Evolutionary conservation across 768 basidiomycete species (phyloP), one percentile per base, ranked within the genome.

Genomic region (Mycena sanguinolenta): DNA sequence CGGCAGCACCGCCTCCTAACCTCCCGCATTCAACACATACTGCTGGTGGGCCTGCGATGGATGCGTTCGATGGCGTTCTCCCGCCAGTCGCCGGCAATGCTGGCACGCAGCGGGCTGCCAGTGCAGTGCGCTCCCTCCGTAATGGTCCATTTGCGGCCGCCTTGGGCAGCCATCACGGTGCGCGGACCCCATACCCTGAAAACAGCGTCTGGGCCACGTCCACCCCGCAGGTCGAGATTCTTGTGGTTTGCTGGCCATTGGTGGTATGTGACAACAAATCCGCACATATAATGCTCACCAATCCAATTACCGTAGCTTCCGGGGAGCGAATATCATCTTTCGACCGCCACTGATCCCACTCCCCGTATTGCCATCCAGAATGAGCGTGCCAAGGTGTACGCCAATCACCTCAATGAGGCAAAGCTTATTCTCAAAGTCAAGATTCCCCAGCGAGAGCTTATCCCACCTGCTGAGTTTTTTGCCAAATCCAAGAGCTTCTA

Each of bases 1-100:
- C 17, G 12, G 7, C 14, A 7, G 21, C 44, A 9, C 21, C 6
- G 2, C 17, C 52, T 16, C 23, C 28, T n/a, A 2, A 17, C 28
- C 19, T 27, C n/a, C 16, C 27, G 4, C 28, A 19, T 28, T 3
- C 46, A 27, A 10, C 10, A 34, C 32, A 27, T n/a, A n/a, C n/a
- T n/a, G n/a, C n/a, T n/a, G n/a, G n/a, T n/a, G 36, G 1, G 13
- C 65, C 65, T n/a, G n/a, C n/a, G 4, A 42, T 67, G 23, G 36
- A 32, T 4, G 58, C 4, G 0, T 67, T 67, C 23, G 13, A 19
- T 3, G 65, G 65, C 32, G 17, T 58, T 8, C 17, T 52, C 7
- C 21, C 23, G 0, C 32, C 34, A 2, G 21, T 14, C 2, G 36
- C 6, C 19, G 38, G 58, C 1, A 52, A 38, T 10, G 14, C 28